Percentiles rank a stretch among this genome's conserved stretches.
Evolutionary conservation across 805 yeast genomes (phyloP).

Genomic region (Yarrowia divulgata): DNA sequence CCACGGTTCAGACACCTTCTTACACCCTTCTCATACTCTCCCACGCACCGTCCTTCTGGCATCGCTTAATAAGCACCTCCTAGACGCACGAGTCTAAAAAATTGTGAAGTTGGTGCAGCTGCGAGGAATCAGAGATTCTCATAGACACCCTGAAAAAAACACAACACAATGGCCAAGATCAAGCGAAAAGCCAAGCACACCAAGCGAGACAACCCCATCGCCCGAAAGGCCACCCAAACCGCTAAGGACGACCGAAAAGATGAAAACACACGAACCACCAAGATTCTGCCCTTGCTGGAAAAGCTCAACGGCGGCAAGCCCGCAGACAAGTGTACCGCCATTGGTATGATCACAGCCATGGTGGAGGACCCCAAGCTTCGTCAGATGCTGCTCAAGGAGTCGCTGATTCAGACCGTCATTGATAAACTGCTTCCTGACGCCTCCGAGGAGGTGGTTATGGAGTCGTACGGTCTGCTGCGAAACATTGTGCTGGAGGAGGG

Average conservation of each 20-base stretch:
- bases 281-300: slow-evolving; percentile 70
- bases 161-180: slow-evolving; percentile 68
- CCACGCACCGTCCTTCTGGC: not conserved
- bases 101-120: slow-evolving; percentile 22
- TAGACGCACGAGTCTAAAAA: slow-evolving; percentile 34
- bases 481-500: slow-evolving; percentile 88
- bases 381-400: slow-evolving; percentile 70
- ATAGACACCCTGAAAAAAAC: not conserved
- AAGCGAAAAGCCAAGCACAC: slow-evolving; percentile 69
- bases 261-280: slow-evolving; percentile 59
- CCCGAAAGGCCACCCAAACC: slow-evolving; percentile 52
- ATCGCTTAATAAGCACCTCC: slow-evolving; percentile 29
- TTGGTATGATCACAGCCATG: slow-evolving; percentile 73
- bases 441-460: slow-evolving; percentile 78
- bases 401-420: slow-evolving; percentile 67
- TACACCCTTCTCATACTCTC: not conserved
- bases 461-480: slow-evolving; percentile 80
- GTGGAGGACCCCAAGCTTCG: slow-evolving; percentile 74
- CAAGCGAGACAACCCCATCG: slow-evolving; percentile 39
- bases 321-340: slow-evolving; percentile 79
- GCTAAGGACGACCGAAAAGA: slow-evolving; percentile 52
- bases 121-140: not conserved
- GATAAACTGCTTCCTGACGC: slow-evolving; percentile 70
- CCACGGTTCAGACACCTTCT: no score
- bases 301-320: slow-evolving; percentile 68